Percentiles rank a stretch among this genome's conserved stretches.
Evolutionary conservation across 2,329 filamentous ascomycete genomes (phyloP).

Genomic region (Pyrenophora seminiperda): DNA sequence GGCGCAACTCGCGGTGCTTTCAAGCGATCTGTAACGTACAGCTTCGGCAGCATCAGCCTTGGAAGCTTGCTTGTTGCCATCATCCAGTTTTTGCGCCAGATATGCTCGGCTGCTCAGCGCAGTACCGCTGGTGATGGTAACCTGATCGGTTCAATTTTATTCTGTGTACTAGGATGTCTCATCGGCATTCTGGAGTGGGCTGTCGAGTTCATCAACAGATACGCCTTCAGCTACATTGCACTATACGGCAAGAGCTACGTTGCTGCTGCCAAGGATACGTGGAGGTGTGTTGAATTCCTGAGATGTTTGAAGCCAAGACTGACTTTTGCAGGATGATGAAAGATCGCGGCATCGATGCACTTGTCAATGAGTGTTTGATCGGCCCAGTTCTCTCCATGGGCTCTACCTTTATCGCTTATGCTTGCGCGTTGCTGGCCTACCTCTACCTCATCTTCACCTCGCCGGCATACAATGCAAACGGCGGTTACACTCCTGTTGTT

Average conservation of each 20-base stretch:
- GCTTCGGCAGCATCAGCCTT: slow-evolving; percentile 87
- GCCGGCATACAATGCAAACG: slow-evolving; percentile 74
- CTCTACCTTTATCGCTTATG: slow-evolving; percentile 80
- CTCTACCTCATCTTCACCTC: slow-evolving; percentile 83
- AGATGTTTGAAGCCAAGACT: slow-evolving; percentile 6
- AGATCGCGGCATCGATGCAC: slow-evolving; percentile 85
- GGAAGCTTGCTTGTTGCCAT: slow-evolving; percentile 86
- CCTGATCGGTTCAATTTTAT: slow-evolving; percentile 67
- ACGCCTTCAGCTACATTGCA: slow-evolving; percentile 90
- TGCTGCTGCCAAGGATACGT: slow-evolving; percentile 84
- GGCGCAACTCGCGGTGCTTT: slow-evolving; percentile 83
- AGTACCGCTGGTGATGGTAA: slow-evolving; percentile 70
- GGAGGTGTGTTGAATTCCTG: slow-evolving; percentile 58
- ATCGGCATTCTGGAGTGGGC: slow-evolving; percentile 83
- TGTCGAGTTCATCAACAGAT: slow-evolving; percentile 86
- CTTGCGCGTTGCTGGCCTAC: slow-evolving; percentile 80
- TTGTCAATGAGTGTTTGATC: slow-evolving; percentile 84
- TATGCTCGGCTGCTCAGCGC: slow-evolving; percentile 77
- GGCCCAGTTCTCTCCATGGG: slow-evolving; percentile 70
- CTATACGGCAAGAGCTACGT: slow-evolving; percentile 91
- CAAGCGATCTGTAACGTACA: slow-evolving; percentile 82
- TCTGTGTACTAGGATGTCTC: slow-evolving; percentile 77
- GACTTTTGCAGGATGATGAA: slow-evolving; percentile 72
- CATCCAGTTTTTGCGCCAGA: slow-evolving; percentile 81
- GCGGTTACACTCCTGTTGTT: slow-evolving; percentile 74